Conservation (phyloP, 345 rosid species). For the Salix suchowensis region DNA sequence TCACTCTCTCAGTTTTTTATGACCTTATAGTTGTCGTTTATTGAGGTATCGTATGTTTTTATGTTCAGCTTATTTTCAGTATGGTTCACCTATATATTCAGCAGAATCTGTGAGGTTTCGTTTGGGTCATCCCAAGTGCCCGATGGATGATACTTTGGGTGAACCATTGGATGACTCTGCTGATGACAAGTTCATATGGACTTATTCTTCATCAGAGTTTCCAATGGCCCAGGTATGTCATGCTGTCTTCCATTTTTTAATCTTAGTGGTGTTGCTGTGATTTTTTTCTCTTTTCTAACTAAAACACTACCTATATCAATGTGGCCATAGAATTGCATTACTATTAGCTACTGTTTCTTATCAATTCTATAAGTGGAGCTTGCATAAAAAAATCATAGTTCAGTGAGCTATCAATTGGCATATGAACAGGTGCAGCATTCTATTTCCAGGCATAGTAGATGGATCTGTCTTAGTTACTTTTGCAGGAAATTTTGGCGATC, state of each 20-base stretch:
- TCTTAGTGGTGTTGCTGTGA: background rate
- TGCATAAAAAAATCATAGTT: background rate
- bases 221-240: constrained; percentile 81
- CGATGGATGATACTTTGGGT: constrained; percentile 19
- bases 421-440: background rate
- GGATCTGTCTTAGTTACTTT: background rate
- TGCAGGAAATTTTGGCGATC: background rate
- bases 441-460: background rate
- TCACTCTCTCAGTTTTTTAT: background rate
- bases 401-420: background rate
- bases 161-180: constrained; percentile 26
- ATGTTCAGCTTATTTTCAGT: constrained; percentile 71
- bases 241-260: background rate
- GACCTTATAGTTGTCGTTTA: constrained; percentile 5
- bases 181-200: constrained; percentile 56
- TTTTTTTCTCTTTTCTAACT: background rate
- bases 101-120: constrained; percentile 66
- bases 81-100: constrained; percentile 71
- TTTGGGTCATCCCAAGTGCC: constrained; percentile 50
- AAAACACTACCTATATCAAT: background rate
- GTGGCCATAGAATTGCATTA: background rate
- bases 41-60: constrained; percentile 12
- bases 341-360: background rate
- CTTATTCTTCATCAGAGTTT: constrained; percentile 79
- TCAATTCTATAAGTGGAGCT: background rate